Evolutionary conservation across 805 yeast genomes (phyloP).

Genomic region (Lipomyces yamanashiensis): DNA sequence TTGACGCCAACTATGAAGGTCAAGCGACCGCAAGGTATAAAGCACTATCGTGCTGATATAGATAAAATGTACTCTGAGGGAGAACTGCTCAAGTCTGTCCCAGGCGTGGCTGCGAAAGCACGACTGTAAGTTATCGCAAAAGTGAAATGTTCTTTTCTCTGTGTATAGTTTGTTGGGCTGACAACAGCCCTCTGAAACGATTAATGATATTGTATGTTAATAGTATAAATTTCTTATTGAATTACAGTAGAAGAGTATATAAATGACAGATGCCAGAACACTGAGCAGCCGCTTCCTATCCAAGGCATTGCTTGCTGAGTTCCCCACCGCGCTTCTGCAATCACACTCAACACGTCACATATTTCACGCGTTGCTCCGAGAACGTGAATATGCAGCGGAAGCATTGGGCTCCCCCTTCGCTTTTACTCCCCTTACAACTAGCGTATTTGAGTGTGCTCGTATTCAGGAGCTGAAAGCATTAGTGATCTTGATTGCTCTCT

Average conservation of each 20-base stretch:
- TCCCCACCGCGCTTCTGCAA: background rate
- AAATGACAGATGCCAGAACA: too few species aligned
- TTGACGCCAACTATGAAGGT: slow-evolving; percentile 70
- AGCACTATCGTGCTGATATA: slow-evolving; percentile 50
- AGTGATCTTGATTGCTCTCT: background rate
- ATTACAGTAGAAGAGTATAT: too few species aligned
- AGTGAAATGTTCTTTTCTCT: background rate
- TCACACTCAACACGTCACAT: background rate
- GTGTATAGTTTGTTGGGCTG: background rate
- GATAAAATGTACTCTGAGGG: slow-evolving; percentile 58
- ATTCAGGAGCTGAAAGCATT: too few species aligned
- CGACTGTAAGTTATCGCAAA: background rate
- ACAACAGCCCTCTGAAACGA: background rate
- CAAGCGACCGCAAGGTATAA: slow-evolving; percentile 56
- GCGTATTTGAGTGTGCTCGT: background rate
- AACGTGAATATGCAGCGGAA: background rate
- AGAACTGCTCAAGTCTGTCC: slow-evolving; percentile 13
- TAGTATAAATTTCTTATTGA: background rate
- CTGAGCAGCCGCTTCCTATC: too few species aligned
- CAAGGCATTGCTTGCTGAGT: too few species aligned
- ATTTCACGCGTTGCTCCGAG: background rate
- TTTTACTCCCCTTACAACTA: background rate
- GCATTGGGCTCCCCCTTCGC: background rate
- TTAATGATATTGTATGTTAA: background rate
- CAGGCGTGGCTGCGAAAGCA: slow-evolving; percentile 8